Evolutionary conservation across 257 asterid species (phyloP).

Genomic region (Nicotiana benthamiana): DNA sequence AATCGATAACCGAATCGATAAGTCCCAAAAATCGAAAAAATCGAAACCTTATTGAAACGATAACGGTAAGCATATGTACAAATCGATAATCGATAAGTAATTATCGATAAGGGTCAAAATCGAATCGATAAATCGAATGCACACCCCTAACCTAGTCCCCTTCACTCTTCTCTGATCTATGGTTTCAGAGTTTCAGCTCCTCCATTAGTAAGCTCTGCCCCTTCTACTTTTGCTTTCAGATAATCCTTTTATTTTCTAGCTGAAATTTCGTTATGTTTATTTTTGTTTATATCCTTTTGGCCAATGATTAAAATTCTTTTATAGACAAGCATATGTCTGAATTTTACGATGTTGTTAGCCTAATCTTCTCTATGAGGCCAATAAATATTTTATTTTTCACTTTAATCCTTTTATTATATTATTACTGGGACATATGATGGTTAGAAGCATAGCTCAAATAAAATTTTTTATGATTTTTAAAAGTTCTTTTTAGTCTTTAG

Average conservation of each 20-base stretch:
- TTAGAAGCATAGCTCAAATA: constrained; percentile 27
- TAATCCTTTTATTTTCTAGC: too few relatives aligned
- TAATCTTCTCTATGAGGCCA: constrained; percentile 54
- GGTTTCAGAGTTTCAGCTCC: background rate
- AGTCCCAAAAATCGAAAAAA: too few relatives aligned
- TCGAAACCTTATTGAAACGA: too few relatives aligned
- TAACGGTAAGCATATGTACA: too few relatives aligned
- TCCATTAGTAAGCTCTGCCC: background rate
- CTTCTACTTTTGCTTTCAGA: background rate
- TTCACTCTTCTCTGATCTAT: background rate
- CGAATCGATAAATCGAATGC: too few relatives aligned
- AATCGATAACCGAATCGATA: too few relatives aligned
- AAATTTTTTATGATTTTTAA: constrained; percentile 14
- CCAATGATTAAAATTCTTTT: constrained; percentile 20
- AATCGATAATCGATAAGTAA: too few relatives aligned
- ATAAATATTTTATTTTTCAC: background rate
- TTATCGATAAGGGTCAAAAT: too few relatives aligned
- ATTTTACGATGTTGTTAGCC: constrained; percentile 23
- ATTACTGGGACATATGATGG: constrained; percentile 13
- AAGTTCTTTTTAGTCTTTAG: constrained; percentile 17
- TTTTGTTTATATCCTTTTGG: background rate
- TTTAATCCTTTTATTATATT: background rate
- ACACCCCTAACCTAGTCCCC: too few relatives aligned
- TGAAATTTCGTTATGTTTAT: background rate
- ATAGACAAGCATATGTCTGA: constrained; percentile 43